Evolutionary conservation across 345 rosid species (phyloP).

Genomic region (Eutrema heterophyllum): DNA sequence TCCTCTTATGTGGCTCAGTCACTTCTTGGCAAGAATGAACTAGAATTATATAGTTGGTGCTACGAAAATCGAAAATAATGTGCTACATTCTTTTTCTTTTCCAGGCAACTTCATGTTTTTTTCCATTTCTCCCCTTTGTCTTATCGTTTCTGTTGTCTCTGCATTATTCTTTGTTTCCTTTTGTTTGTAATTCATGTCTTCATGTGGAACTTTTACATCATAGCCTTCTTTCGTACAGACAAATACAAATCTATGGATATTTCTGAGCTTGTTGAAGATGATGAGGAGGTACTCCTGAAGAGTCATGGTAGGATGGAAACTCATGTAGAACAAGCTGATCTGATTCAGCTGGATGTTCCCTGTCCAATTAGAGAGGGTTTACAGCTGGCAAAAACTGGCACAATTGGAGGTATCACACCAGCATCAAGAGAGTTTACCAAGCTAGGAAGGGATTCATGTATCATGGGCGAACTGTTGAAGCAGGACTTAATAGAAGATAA

Average conservation of each 20-base stretch:
- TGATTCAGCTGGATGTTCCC: conserved; percentile 41
- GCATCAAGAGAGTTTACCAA: conserved; percentile 35
- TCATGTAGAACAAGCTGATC: conserved; percentile 30
- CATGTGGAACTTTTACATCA: not conserved
- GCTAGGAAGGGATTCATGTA: conserved; percentile 39
- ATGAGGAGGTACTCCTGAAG: conserved; percentile 75
- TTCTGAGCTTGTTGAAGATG: conserved; percentile 77
- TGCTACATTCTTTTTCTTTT: conserved; percentile 3
- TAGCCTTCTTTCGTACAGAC: conserved; percentile 44
- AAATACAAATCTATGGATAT: conserved; percentile 50
- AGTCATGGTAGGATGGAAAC: conserved; percentile 42
- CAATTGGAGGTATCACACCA: conserved; percentile 27
- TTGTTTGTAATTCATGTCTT: not conserved
- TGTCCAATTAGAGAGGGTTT: conserved; percentile 31
- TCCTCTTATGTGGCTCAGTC: not conserved
- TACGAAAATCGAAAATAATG: not conserved
- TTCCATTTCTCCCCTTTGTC: not conserved
- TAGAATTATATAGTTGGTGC: conserved; percentile 8
- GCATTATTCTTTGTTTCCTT: conserved; percentile 6
- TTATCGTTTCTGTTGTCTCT: not conserved
- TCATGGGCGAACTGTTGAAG: conserved; percentile 66
- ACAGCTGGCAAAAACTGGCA: conserved; percentile 39
- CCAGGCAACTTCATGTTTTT: not conserved
- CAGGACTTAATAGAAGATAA: conserved; percentile 36
- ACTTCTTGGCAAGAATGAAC: not conserved